Evolutionary conservation across 176 grass and related monocot species (phyloP).

Genomic region (Zea luxurians): DNA sequence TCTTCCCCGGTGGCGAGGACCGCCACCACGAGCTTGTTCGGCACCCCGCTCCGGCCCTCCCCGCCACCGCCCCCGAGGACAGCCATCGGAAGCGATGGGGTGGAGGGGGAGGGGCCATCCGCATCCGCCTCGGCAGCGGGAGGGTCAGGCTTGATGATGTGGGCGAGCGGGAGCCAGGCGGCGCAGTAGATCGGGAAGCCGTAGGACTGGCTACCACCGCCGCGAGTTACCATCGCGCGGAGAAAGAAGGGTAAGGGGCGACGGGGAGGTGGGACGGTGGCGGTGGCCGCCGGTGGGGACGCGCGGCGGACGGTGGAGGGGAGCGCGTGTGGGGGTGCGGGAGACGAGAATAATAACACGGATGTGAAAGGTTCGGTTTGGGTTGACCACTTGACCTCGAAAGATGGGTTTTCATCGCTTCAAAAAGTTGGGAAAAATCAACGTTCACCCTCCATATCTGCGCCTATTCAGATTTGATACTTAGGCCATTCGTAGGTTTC

Average conservation of each 20-base stretch:
- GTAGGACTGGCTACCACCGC: constrained; percentile 60
- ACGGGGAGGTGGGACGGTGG: neutral
- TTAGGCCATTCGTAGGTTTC: too few relatives aligned
- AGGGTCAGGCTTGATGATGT: constrained; percentile 47
- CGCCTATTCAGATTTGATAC: too few relatives aligned
- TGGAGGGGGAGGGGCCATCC: neutral
- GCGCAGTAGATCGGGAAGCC: constrained; percentile 95
- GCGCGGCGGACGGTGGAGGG: neutral
- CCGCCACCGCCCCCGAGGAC: constrained; percentile 76
- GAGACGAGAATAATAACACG: constrained; percentile 11
- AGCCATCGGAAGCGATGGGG: constrained; percentile 35
- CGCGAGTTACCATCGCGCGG: constrained; percentile 35
- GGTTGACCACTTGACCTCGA: constrained; percentile 2
- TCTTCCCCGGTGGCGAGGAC: constrained; percentile 23
- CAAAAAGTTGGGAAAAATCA: too few relatives aligned
- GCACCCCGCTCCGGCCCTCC: constrained; percentile 74
- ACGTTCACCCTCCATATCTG: too few relatives aligned
- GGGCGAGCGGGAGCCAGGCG: constrained; percentile 67
- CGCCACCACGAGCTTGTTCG: constrained; percentile 68
- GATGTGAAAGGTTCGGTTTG: neutral
- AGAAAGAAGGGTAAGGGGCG: neutral
- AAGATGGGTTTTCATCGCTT: neutral
- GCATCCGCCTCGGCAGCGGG: constrained; percentile 3
- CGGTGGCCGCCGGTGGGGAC: neutral
- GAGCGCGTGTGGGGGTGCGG: neutral